Evolutionary conservation across 1,284 basidiomycete species (phyloP).

Genomic region (Athelia psychrophila): DNA sequence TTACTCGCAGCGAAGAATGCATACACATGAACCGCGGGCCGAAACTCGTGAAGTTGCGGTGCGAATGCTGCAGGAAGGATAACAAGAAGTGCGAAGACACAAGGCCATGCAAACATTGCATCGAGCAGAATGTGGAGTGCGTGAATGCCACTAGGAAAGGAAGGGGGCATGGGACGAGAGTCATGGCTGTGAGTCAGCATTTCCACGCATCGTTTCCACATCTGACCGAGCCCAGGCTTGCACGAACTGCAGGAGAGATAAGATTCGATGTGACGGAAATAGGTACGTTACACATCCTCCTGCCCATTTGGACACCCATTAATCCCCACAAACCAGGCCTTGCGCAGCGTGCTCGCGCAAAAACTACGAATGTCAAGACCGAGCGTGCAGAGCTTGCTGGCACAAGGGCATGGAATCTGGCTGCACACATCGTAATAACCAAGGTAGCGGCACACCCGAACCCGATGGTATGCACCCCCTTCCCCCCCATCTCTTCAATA

Average conservation of each 20-base stretch:
- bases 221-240: slow-evolving; percentile 40
- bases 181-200: slow-evolving; percentile 47
- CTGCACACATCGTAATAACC: slow-evolving; percentile 37
- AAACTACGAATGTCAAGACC: slow-evolving; percentile 45
- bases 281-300: slow-evolving; percentile 30
- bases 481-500: neutral
- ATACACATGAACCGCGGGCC: slow-evolving; percentile 51
- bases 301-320: slow-evolving; percentile 5
- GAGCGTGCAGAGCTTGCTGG: slow-evolving; percentile 38
- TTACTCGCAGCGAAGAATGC: slow-evolving; percentile 49
- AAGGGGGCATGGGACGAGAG: slow-evolving; percentile 52
- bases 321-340: slow-evolving; percentile 32
- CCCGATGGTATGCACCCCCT: slow-evolving; percentile 19
- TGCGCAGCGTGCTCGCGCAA: slow-evolving; percentile 45
- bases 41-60: slow-evolving; percentile 53
- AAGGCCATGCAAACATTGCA: slow-evolving; percentile 51
- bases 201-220: slow-evolving; percentile 4
- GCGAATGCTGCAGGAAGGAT: slow-evolving; percentile 49
- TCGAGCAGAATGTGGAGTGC: slow-evolving; percentile 41
- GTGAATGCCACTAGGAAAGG: slow-evolving; percentile 47
- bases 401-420: slow-evolving; percentile 38
- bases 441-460: slow-evolving; percentile 28
- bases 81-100: slow-evolving; percentile 55
- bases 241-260: slow-evolving; percentile 55
- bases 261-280: slow-evolving; percentile 54